Conservation (phyloP, 2,329 filamentous ascomycete species). For the Gaeumannomyces sp. region DNA sequence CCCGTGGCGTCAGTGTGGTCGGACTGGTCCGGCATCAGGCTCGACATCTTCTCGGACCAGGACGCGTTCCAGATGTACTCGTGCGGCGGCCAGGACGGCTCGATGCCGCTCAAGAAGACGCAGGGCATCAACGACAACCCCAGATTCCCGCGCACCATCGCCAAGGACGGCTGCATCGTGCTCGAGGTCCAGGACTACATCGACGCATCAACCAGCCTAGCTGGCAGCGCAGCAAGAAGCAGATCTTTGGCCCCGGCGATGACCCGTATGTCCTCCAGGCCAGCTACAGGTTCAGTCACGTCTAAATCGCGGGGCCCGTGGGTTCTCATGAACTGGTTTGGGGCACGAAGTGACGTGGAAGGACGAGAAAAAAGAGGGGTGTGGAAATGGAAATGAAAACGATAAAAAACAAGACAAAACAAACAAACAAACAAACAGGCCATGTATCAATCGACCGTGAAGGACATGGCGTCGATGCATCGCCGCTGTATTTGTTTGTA, state of each 20-base stretch:
- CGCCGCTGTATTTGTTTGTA: background rate
- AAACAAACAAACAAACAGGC: background rate
- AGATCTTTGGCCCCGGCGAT: conserved; percentile 53
- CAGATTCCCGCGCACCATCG: conserved; percentile 55
- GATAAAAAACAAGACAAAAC: background rate
- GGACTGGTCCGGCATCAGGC: conserved; percentile 71
- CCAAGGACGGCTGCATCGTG: conserved; percentile 78
- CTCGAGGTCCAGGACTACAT: conserved; percentile 93
- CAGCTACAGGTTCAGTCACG: conserved; percentile 51
- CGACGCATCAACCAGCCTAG: conserved; percentile 87
- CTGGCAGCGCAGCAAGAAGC: conserved; percentile 64
- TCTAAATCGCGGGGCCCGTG: background rate
- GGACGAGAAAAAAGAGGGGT: background rate
- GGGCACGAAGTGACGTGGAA: background rate
- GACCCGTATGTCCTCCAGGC: conserved; percentile 58
- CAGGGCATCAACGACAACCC: conserved; percentile 56
- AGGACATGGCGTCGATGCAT: background rate
- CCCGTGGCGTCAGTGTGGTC: conserved; percentile 64
- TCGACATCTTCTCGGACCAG: conserved; percentile 80
- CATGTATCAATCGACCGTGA: background rate
- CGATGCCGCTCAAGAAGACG: conserved; percentile 60
- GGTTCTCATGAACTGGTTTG: background rate
- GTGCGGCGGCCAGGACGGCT: conserved; percentile 71
- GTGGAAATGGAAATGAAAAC: background rate
- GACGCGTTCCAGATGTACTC: conserved; percentile 84